A percentile compares a stretch with the other conserved stretches of the same genome.
These are phyloP conservation scores for Coix lacrymajobi DNA, from an alignment of 176 grass and related monocot species.

Conservation along the genomic window DNA sequence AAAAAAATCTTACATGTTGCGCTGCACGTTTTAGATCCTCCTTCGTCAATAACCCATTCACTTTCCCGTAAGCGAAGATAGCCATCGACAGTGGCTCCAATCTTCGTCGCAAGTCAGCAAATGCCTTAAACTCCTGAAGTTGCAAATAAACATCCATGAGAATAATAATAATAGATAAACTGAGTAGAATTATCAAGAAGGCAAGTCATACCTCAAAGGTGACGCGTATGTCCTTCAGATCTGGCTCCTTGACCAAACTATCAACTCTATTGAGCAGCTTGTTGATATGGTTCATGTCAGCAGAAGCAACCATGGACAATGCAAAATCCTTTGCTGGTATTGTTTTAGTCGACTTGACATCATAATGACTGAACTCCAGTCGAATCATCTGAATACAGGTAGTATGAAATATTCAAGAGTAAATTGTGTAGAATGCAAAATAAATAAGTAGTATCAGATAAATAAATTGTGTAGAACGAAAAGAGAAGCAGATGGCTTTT, in stretches of 20 bases:
- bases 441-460: not conserved
- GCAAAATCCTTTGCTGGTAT: slow-evolving; percentile 90
- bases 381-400: slow-evolving; percentile 62
- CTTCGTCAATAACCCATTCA: slow-evolving; percentile 80
- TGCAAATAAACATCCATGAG: not conserved
- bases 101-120: slow-evolving; percentile 73
- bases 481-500: not conserved
- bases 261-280: slow-evolving; percentile 75
- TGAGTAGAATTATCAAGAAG: not conserved
- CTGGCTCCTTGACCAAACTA: slow-evolving; percentile 41
- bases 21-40: slow-evolving; percentile 78
- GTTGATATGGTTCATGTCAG: slow-evolving; percentile 79
- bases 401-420: not conserved
- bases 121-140: slow-evolving; percentile 82
- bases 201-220: slow-evolving; percentile 69
- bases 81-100: slow-evolving; percentile 64
- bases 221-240: slow-evolving; percentile 55
- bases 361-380: slow-evolving; percentile 88
- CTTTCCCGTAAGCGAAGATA: slow-evolving; percentile 76
- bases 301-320: slow-evolving; percentile 88
- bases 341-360: slow-evolving; percentile 61
- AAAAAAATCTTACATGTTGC: slow-evolving; percentile 53
- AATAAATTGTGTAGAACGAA: not conserved
- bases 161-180: not conserved
- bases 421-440: not conserved